Evolutionary conservation across 83 land plant genomes (phyloP).

Genomic region (Larix sibirica): DNA sequence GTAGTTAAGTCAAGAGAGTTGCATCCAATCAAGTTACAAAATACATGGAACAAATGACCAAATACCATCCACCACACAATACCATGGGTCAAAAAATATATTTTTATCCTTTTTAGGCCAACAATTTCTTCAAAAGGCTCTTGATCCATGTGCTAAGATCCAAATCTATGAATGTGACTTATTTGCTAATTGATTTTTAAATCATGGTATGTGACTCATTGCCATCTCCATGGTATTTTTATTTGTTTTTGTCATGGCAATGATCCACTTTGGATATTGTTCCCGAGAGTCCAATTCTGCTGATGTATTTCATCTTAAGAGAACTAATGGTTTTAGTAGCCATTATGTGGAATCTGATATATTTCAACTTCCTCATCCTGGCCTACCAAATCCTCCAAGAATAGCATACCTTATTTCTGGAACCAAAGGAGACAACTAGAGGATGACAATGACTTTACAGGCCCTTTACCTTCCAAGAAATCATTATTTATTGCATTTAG

Average conservation of each 20-base stretch:
- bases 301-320: background rate
- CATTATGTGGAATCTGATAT: constrained; percentile 1
- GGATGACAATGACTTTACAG: constrained; percentile 77
- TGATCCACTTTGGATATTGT: background rate
- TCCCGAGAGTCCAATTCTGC: background rate
- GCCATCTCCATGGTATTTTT: constrained; percentile 11
- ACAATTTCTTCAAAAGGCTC: too few relatives aligned
- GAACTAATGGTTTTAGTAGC: background rate
- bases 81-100: too few relatives aligned
- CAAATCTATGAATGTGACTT: too few relatives aligned
- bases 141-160: too few relatives aligned
- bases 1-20: too few relatives aligned
- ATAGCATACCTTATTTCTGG: constrained; percentile 68
- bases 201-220: constrained; percentile 6
- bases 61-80: too few relatives aligned
- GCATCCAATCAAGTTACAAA: too few relatives aligned
- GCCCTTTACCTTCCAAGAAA: constrained; percentile 82
- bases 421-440: constrained; percentile 73
- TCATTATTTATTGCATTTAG: constrained; percentile 75
- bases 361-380: background rate
- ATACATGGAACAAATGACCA: too few relatives aligned
- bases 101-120: too few relatives aligned
- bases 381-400: constrained; percentile 30
- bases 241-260: constrained; percentile 9
- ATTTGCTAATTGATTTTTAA: constrained; percentile 11